Conservation (phyloP, 768 basidiomycete genomes). For the Pulveroboletus sp. region DNA sequence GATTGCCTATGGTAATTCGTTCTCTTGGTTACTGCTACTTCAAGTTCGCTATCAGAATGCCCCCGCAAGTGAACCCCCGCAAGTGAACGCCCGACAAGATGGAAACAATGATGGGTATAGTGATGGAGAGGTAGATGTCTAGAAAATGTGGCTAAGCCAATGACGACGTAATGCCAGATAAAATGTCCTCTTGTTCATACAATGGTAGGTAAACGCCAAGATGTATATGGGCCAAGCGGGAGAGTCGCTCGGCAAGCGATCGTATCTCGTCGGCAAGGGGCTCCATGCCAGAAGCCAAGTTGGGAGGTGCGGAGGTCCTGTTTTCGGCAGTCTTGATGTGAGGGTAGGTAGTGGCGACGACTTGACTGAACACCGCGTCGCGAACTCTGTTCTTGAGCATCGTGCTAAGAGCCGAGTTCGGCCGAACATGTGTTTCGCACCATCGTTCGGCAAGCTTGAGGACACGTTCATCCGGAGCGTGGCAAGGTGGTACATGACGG, state of each 20-base stretch:
- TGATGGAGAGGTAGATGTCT: conserved; percentile 21
- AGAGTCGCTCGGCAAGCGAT: conserved; percentile 66
- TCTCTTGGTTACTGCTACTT: conserved; percentile 27
- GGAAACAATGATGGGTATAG: conserved; percentile 30
- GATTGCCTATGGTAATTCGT: conserved; percentile 27
- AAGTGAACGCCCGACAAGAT: conserved; percentile 25
- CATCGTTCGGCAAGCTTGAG: conserved; percentile 66
- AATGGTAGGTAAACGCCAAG: conserved; percentile 72
- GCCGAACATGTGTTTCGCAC: conserved; percentile 65
- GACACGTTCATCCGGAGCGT: conserved; percentile 48
- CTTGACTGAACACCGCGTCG: conserved; percentile 59
- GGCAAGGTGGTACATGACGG: conserved; percentile 20
- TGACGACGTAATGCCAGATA: conserved; percentile 21
- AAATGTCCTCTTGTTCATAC: conserved; percentile 62
- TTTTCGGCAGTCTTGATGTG: conserved; percentile 28
- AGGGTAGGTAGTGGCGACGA: conserved; percentile 48
- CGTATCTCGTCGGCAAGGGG: conserved; percentile 64
- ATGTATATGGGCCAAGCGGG: conserved; percentile 72
- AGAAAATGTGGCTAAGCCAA: conserved; percentile 19
- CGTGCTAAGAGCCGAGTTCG: conserved; percentile 53
- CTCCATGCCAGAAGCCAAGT: conserved; percentile 60
- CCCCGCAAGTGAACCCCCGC: conserved; percentile 18
- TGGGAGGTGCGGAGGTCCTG: conserved; percentile 7
- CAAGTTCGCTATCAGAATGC: conserved; percentile 26
- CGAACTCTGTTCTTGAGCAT: conserved; percentile 64